These are phyloP conservation scores for Salvia rosmarinus DNA, from an alignment of 257 asterid genomes.

Conservation along the genomic window DNA sequence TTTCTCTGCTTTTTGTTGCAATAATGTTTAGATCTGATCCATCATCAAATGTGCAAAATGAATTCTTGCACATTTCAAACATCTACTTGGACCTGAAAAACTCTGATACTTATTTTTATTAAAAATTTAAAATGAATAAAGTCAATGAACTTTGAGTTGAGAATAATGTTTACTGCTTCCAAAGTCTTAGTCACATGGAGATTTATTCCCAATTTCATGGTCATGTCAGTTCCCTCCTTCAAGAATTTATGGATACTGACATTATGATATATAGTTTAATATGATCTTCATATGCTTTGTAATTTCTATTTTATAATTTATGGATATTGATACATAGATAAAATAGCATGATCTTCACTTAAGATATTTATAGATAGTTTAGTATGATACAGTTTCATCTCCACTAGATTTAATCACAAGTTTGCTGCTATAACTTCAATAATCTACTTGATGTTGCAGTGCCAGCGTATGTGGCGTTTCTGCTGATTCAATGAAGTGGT, in stretches of 20 bases:
- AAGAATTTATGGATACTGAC: not conserved
- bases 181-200: not conserved
- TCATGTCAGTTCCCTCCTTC: not conserved
- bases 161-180: not conserved
- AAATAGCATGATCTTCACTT: not conserved
- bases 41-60: not conserved
- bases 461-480: conserved; percentile 85
- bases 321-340: not conserved
- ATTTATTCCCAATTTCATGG: not conserved
- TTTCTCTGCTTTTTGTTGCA: not conserved
- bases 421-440: conserved; percentile 7
- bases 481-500: conserved; percentile 89
- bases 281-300: not conserved
- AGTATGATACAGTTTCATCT: not conserved
- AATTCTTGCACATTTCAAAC: not conserved
- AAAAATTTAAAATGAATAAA: not conserved
- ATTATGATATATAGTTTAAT: not conserved
- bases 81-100: not conserved
- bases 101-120: conserved; percentile 10
- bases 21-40: conserved; percentile 31
- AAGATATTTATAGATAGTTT: not conserved
- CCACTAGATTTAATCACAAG: not conserved
- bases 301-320: not conserved
- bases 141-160: conserved; percentile 4
- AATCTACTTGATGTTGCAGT: conserved; percentile 46